Evolutionary conservation across 345 rosid genomes (phyloP).

Genomic region (Ricinus communis): DNA sequence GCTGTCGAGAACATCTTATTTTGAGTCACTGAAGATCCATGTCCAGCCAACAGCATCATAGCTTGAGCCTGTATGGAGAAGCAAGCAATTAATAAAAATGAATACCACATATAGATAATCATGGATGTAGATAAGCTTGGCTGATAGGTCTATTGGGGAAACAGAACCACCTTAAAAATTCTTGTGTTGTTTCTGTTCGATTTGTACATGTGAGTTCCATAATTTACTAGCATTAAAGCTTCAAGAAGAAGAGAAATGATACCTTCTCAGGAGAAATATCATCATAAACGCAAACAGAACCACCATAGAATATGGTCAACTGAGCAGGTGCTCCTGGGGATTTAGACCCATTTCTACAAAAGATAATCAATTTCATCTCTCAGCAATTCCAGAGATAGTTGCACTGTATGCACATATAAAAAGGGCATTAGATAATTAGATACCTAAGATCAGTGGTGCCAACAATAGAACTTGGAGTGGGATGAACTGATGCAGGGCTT

Average conservation of each 20-base stretch:
- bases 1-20: background rate
- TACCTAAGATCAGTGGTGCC: constrained; percentile 70
- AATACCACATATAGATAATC: background rate
- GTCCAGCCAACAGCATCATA: constrained; percentile 30
- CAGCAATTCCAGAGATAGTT: background rate
- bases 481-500: constrained; percentile 43
- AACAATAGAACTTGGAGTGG: constrained; percentile 48
- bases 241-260: background rate
- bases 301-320: constrained; percentile 35
- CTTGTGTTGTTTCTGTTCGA: too few species aligned
- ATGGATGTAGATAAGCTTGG: too few species aligned
- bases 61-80: constrained; percentile 32
- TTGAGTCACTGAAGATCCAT: constrained; percentile 7
- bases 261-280: constrained; percentile 40
- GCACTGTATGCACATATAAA: background rate
- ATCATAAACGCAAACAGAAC: constrained; percentile 35
- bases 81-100: background rate
- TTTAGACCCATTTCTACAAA: constrained; percentile 46
- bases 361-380: constrained; percentile 18
- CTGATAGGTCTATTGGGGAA: too few species aligned
- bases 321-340: constrained; percentile 45
- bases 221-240: background rate
- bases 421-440: background rate
- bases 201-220: too few species aligned
- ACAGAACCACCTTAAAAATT: too few species aligned